phyloP scores from a whole-genome alignment of 2,329 filamentous ascomycete genomes.

The Penicillium rolfsii region DNA sequence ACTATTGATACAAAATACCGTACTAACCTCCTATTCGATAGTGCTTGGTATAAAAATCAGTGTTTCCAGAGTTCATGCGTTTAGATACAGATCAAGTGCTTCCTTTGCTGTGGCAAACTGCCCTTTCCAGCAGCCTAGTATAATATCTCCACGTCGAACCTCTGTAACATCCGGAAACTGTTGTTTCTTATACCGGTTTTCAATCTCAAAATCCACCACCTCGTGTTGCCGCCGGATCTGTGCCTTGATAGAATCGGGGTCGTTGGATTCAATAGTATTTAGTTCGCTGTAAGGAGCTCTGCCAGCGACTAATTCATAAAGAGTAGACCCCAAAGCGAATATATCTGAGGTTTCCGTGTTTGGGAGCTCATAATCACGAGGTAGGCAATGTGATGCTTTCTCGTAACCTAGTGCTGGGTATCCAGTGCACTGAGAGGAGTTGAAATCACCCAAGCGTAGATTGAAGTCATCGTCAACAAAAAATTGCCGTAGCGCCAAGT shows the following conservation, averaged over 20 bases:
- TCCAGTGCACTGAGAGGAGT: not conserved
- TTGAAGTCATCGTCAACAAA: conserved; percentile 4
- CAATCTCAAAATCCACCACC: not conserved
- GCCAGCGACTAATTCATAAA: not conserved
- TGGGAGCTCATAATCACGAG: not conserved
- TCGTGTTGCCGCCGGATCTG: not conserved
- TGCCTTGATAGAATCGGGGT: not conserved
- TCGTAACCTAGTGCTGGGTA: not conserved
- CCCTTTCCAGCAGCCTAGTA: not conserved
- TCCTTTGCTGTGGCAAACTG: not conserved
- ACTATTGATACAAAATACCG: too few relatives aligned
- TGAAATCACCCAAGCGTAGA: conserved; percentile 1
- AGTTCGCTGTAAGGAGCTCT: not conserved
- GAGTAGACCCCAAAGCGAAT: conserved; percentile 1
- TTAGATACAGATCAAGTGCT: conserved; percentile 1
- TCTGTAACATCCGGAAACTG: not conserved
- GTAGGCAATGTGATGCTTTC: conserved; percentile 2
- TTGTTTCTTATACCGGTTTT: not conserved
- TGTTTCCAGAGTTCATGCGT: not conserved
- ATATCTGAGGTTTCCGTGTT: not conserved
- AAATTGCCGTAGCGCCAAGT: not conserved
- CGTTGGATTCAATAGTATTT: not conserved
- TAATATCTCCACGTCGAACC: not conserved
- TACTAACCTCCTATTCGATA: too few relatives aligned
- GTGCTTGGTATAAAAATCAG: not conserved